phyloP scores from a whole-genome alignment of 306 rosid species.

The Vigna reflexopilosa region DNA sequence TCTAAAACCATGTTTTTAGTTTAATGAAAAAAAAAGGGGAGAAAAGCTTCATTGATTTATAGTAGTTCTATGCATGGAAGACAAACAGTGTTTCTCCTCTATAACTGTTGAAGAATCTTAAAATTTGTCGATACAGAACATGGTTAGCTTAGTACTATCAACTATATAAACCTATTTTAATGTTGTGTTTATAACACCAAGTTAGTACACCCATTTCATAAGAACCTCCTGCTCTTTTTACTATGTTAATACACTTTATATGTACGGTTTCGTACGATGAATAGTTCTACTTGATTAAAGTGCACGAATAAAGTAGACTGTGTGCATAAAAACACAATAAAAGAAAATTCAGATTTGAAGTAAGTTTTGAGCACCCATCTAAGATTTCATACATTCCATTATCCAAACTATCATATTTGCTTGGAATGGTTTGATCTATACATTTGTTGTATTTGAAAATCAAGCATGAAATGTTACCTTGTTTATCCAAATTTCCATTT shows the following conservation, averaged over 20 bases:
- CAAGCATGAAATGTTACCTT: background rate
- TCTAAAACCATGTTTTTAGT: no score
- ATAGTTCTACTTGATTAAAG: background rate
- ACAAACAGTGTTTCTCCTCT: background rate
- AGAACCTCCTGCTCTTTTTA: background rate
- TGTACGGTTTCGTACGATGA: background rate
- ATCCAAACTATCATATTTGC: no score
- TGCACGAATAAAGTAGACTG: background rate
- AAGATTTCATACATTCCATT: background rate
- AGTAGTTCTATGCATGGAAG: background rate
- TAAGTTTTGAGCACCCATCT: background rate
- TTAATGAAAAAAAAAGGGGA: no score
- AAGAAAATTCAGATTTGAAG: background rate
- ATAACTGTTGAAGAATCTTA: conserved; percentile 15
- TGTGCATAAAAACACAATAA: background rate
- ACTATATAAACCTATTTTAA: background rate
- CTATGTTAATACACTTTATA: background rate
- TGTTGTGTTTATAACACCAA: background rate
- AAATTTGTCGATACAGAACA: background rate
- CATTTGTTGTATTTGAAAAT: background rate
- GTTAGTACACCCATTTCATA: background rate
- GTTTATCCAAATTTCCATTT: background rate
- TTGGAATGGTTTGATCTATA: no score
- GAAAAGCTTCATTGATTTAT: background rate
- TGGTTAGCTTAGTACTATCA: background rate